Base-by-base conservation (phyloP, 176 grass and related monocot species). In the Carex littledalei region DNA sequence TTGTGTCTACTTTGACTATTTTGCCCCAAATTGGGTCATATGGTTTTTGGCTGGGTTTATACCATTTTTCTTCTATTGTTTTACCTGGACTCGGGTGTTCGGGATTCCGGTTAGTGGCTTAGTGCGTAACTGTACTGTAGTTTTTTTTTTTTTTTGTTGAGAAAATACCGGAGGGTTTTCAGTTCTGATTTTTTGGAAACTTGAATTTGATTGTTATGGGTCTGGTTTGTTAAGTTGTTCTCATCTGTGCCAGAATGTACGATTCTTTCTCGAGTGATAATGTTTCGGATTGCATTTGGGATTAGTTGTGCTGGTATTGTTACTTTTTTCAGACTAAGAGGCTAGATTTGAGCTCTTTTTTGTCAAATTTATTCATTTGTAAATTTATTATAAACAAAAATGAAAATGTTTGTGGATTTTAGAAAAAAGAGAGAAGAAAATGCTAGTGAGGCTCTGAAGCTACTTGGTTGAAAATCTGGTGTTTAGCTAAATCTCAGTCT, bases 41-140 rank as follows among this genome's bases (percentile, higher is more conserved):
- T 80, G 58, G 45, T 87, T 84, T 35, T 81, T 84, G 57, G 1
- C 45, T 62, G 72, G 21, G 70, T 75, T 92, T 45, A 84, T 81
- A 26, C 55, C 20, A 41, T 55, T 55, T 37, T 81, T 81, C 9
- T 81, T 45, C 32, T 63, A 21, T 43, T 63, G 8, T 47, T 81
- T 63, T 80, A 14, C 16, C 53, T 14, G 17, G 53, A 58, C 13
- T 34, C 86, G 71, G 63, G 70, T 87, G 81, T 87, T 94, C 59
- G 63, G 68, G n/a, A 66, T 85, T 75, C 18, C 17, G 1, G 24
- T 80, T 61, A 18, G 62, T 88, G 78, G 1, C 14, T 80, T 61
- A 18, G 62, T 88, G 81, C 78, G 60, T 84, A 63, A 53, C n/a
- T 77, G 85, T 85, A 9, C 39, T 82, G 9, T 13, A 7, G 32